Evolutionary conservation across 176 grass and related monocot species (phyloP).

Genomic region (bread wheat (Triticum aestivum)): IWGSC_CS_RefSeq_v2.1 NC_057809.1:124710989-124711488

Average conservation of each 20-base stretch:
- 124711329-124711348: neutral
- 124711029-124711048: neutral
- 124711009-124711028: no score
- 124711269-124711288: neutral
- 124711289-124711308: neutral
- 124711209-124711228: neutral
- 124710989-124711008: no score
- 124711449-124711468: slow-evolving; percentile 30
- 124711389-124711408: slow-evolving; percentile 98
- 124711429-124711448: slow-evolving; percentile 83
- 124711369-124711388: slow-evolving; percentile 99
- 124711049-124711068: neutral
- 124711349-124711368: slow-evolving; percentile 98
- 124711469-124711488: neutral
- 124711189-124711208: neutral
- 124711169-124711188: neutral
- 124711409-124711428: slow-evolving; percentile 99
- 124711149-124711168: neutral
- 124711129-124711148: neutral
- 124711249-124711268: neutral
- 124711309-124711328: neutral
- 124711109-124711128: neutral
- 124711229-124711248: neutral
- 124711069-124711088: neutral
- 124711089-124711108: neutral